A percentile compares a stretch with the other conserved stretches of the same genome.
These are phyloP conservation scores for Podospora pseudocomata DNA, from an alignment of 495 filamentous ascomycete species.

Conservation along the genomic window DNA sequence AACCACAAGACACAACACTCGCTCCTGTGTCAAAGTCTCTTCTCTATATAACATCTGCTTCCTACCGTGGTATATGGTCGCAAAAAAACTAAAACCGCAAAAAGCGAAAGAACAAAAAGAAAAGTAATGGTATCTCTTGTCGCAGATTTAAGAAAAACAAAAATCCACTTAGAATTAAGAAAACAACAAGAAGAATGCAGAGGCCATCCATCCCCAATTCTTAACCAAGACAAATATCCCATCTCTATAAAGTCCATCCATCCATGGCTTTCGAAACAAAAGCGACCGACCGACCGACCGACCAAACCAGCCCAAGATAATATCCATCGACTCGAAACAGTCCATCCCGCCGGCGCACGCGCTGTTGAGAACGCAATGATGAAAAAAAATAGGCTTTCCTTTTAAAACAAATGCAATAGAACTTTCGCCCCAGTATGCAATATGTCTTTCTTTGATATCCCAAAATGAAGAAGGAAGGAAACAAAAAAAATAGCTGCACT, in stretches of 20 bases:
- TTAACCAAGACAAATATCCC: background rate
- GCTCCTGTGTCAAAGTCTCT: background rate
- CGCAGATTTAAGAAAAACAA: background rate
- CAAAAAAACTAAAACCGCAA: background rate
- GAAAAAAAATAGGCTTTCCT: background rate
- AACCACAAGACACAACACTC: background rate
- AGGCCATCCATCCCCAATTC: background rate
- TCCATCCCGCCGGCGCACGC: too few relatives aligned
- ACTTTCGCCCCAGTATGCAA: slow-evolving; percentile 4
- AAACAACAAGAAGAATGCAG: background rate
- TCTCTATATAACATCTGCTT: background rate
- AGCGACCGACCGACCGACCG: too few relatives aligned
- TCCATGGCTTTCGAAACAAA: too few relatives aligned
- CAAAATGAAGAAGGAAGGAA: background rate
- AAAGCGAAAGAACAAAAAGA: background rate
- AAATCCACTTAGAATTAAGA: background rate
- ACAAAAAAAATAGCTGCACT: slow-evolving; percentile 11
- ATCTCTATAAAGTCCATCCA: too few relatives aligned
- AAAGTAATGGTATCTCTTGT: background rate
- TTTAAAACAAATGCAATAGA: background rate
- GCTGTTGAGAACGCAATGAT: background rate
- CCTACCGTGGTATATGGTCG: slow-evolving; percentile 16
- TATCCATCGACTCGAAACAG: too few relatives aligned
- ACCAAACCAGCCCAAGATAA: too few relatives aligned
- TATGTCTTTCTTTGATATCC: background rate